Percentiles rank a stretch among this genome's conserved stretches.
phyloP scores from a whole-genome alignment of 1,139 yeast genomes.

The Waltiozyma solani region DNA sequence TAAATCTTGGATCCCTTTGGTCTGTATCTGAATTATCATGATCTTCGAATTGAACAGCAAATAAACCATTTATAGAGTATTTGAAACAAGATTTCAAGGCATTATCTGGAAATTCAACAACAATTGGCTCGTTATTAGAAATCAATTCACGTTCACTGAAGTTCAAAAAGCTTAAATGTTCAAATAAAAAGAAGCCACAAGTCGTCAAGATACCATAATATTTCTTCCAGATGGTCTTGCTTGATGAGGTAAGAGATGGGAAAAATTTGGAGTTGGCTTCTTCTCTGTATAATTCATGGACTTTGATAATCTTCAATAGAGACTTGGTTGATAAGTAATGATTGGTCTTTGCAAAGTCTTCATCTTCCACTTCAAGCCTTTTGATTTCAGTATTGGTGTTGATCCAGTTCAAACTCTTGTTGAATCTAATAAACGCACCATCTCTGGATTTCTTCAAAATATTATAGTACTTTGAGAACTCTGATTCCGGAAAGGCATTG shows the following conservation, averaged over 20 bases:
- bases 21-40: background rate
- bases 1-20: constrained; percentile 3
- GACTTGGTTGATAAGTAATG: background rate
- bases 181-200: constrained; percentile 34
- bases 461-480: constrained; percentile 4
- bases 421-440: constrained; percentile 13
- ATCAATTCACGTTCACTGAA: constrained; percentile 10
- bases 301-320: constrained; percentile 16
- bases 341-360: background rate
- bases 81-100: constrained; percentile 11
- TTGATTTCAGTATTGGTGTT: constrained; percentile 13
- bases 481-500: constrained; percentile 5
- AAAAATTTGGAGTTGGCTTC: constrained; percentile 16
- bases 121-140: constrained; percentile 4
- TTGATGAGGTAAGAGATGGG: constrained; percentile 18
- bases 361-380: background rate
- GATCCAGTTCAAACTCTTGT: constrained; percentile 15
- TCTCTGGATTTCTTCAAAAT: constrained; percentile 1
- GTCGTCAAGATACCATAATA: constrained; percentile 34
- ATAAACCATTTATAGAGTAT: constrained; percentile 20
- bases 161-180: constrained; percentile 19
- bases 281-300: constrained; percentile 17
- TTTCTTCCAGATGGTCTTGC: constrained; percentile 28
- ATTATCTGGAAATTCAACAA: constrained; percentile 12
- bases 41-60: constrained; percentile 20